Evolutionary conservation across 225 moss, liverwort and hornwort genomes (phyloP), one percentile per base, ranked within the genome.

Genomic region (Climacium dendroides): DNA sequence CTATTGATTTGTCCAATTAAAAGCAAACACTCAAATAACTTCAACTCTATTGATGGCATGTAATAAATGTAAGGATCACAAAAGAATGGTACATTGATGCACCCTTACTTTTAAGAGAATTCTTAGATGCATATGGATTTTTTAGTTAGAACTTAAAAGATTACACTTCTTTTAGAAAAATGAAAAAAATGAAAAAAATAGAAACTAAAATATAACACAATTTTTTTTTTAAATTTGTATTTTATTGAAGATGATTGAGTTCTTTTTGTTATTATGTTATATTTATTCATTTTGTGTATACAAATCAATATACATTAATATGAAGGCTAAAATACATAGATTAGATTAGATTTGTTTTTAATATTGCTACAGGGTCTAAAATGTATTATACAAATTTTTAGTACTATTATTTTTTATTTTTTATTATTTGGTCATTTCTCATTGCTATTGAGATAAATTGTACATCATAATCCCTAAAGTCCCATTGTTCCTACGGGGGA

Each of bases 1-100:
- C 18, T 19, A 34, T 64, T 9, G 5, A 64, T 64, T 64, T 64
- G 19, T 66, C 12, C 3, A n/a, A 22, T 64, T 18, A 10, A 10
- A n/a, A 20, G 6, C 22, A 66, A 22, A n/a, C 1, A 66, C 1
- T 22, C 37, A 4, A n/a, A 66, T 12, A 66, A n/a, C 19, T 20
- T 20, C 5, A 66, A 11, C n/a, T 22, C 3, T n/a, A 6, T n/a
- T n/a, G 6, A 35, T 66, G n/a, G 11, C 20, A 11, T 8, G 7
- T 22, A 66, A 19, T n/a, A n/a, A n/a, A n/a, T 20, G 3, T 66
- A 66, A 12, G 2, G 3, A n/a, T 66, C 20, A 63, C 17, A 63
- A 5, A 9, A 5, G 10, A 5, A 1, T 3, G 19, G 19, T 5
- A 10, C n/a, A 65, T 2, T 19, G 1, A 65, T 20, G 10, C 0